Conservation (phyloP, 345 rosid species). For the Populus davidiana region DNA sequence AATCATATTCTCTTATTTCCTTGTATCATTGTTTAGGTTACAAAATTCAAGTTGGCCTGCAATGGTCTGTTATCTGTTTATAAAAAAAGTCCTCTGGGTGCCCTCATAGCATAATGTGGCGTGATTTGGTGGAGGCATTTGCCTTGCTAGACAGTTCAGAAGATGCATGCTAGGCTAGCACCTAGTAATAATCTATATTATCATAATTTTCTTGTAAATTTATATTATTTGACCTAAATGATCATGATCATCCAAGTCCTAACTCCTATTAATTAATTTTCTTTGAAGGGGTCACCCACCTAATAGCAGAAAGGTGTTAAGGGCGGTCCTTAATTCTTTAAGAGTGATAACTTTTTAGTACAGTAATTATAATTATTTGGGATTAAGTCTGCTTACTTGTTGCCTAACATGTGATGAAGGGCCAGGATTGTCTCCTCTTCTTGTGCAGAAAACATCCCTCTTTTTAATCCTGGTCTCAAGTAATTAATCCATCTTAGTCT, state of each 20-base stretch:
- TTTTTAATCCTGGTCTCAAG: conserved; percentile 79
- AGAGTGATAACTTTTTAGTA: not conserved
- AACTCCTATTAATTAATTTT: not conserved
- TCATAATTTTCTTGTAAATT: not conserved
- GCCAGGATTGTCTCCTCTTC: conserved; percentile 69
- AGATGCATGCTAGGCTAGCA: not conserved
- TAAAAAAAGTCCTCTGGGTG: not conserved
- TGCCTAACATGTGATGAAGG: conserved; percentile 73
- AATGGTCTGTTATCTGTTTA: not conserved
- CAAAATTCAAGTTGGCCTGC: not conserved
- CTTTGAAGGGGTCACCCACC: not conserved
- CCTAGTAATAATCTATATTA: not conserved
- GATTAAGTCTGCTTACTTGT: conserved; percentile 52
- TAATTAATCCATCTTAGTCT: conserved; percentile 94
- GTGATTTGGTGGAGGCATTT: not conserved
- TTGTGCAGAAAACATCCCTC: conserved; percentile 53
- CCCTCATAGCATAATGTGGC: not conserved
- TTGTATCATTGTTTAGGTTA: not conserved
- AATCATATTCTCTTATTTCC: not conserved
- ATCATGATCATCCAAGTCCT: not conserved
- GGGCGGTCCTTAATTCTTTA: not conserved
- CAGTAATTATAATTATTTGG: not conserved
- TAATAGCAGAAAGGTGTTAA: not conserved
- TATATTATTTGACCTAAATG: not conserved
- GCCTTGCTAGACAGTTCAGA: not conserved